phyloP scores from a whole-genome alignment of 2,329 filamentous ascomycete genomes.

The Aspergillus caelatus region DNA sequence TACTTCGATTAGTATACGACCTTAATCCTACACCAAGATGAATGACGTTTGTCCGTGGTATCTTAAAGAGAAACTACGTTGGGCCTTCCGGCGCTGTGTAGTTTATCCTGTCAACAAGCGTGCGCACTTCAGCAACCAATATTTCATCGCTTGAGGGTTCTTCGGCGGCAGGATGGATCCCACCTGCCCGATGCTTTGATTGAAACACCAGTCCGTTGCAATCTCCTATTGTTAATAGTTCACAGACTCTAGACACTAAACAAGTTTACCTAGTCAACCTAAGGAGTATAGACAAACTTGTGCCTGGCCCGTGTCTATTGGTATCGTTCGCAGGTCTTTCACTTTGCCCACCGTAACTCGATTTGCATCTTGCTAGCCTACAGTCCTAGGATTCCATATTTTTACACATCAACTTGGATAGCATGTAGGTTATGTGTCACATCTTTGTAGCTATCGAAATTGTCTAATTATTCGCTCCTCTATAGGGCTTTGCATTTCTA shows the following conservation, averaged over 20 bases:
- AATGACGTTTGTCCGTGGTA: background rate
- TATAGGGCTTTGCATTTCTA: background rate
- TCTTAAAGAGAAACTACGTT: background rate
- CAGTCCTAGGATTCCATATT: background rate
- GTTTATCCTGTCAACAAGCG: background rate
- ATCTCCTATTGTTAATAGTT: background rate
- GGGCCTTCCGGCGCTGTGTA: background rate
- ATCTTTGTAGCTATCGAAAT: background rate
- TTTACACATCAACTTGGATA: background rate
- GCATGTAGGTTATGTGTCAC: background rate
- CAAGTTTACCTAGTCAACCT: background rate
- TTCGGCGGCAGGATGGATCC: background rate
- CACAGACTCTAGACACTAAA: background rate
- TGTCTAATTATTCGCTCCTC: background rate
- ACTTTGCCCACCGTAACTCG: too few species aligned
- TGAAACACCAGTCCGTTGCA: rapidly evolving
- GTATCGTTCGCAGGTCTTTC: too few species aligned
- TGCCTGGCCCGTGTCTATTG: too few species aligned
- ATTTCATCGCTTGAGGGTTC: background rate
- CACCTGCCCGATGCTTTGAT: background rate
- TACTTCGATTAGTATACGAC: background rate
- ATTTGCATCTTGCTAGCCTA: too few species aligned
- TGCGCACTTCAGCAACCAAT: background rate
- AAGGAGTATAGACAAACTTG: too few species aligned
- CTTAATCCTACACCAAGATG: background rate